A percentile compares a stretch with the other conserved stretches of the same genome.
phyloP scores from a whole-genome alignment of 306 rosid genomes.

The Lotus japonicus region DNA sequence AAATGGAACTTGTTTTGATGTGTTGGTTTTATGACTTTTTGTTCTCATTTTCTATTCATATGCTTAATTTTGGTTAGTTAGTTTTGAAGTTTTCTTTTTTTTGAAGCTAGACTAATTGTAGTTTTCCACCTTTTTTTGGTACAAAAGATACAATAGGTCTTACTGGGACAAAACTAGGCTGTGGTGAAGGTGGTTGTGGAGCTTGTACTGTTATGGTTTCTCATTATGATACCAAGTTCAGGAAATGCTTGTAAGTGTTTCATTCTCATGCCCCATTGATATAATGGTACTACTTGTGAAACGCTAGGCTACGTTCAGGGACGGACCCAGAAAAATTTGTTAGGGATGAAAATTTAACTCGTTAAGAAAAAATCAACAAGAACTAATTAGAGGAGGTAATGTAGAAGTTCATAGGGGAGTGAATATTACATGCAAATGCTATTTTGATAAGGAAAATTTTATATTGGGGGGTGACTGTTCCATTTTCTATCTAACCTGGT shows the following conservation, averaged over 20 bases:
- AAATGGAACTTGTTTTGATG: neutral
- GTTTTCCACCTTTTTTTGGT: neutral
- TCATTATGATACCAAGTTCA: constrained; percentile 41
- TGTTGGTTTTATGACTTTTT: neutral
- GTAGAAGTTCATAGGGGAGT: too few relatives aligned
- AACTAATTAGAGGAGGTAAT: too few relatives aligned
- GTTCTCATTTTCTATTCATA: neutral
- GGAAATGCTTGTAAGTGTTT: constrained; percentile 68
- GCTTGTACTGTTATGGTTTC: constrained; percentile 99
- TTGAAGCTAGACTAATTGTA: constrained; percentile 13
- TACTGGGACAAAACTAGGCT: constrained; percentile 94
- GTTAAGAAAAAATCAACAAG: too few relatives aligned
- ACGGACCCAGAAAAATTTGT: too few relatives aligned
- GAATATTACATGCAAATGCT: too few relatives aligned
- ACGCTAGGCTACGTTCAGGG: too few relatives aligned
- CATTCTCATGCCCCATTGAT: constrained; percentile 5
- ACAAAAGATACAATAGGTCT: constrained; percentile 45
- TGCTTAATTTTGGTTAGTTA: neutral
- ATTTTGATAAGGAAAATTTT: too few relatives aligned
- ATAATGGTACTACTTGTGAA: constrained; percentile 12
- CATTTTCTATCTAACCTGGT: too few relatives aligned
- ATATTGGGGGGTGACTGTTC: too few relatives aligned
- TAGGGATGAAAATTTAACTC: too few relatives aligned
- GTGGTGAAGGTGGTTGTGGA: constrained; percentile 99
- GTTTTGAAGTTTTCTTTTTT: neutral